These are phyloP conservation scores for Cystobasidium onofrii DNA, from an alignment of 768 basidiomycete species.

Conservation along the genomic window DNA sequence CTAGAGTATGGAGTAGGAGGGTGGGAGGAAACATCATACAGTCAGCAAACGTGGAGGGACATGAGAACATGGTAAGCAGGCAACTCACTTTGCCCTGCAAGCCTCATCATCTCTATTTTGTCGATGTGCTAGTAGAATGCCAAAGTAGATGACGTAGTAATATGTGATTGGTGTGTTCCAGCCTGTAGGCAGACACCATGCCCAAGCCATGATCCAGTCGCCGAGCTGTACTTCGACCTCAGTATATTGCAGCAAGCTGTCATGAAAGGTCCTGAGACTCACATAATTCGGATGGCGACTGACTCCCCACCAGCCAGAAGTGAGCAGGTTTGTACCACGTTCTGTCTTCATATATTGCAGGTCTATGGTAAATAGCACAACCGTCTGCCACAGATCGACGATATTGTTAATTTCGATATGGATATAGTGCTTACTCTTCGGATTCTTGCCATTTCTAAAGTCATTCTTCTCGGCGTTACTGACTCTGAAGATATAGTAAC, in stretches of 20 bases:
- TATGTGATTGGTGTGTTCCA: slow-evolving; percentile 89
- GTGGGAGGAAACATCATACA: not conserved
- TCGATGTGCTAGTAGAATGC: slow-evolving; percentile 77
- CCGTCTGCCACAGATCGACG: too few relatives aligned
- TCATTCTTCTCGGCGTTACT: slow-evolving; percentile 92
- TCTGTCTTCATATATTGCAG: slow-evolving; percentile 69
- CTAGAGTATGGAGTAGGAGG: slow-evolving; percentile 49
- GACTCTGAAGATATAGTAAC: slow-evolving; percentile 82
- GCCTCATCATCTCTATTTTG: slow-evolving; percentile 84
- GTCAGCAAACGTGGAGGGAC: too few relatives aligned
- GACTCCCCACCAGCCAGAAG: slow-evolving; percentile 93
- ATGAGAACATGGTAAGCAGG: not conserved
- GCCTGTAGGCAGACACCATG: slow-evolving; percentile 89
- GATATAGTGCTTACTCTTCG: slow-evolving; percentile 66
- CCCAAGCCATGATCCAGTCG: slow-evolving; percentile 68
- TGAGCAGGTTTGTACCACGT: slow-evolving; percentile 80
- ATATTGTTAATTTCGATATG: too few relatives aligned
- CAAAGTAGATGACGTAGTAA: slow-evolving; percentile 86
- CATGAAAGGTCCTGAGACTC: not conserved
- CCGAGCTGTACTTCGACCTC: not conserved
- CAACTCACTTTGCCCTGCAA: slow-evolving; percentile 71
- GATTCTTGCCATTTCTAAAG: slow-evolving; percentile 85
- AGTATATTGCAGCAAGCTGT: not conserved
- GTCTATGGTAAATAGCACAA: too few relatives aligned
- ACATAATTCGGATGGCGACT: slow-evolving; percentile 85